These are phyloP conservation scores for Phytopythium aichiense DNA, from an alignment of 352 stramenopile genomes.

Conservation along the genomic window DNA sequence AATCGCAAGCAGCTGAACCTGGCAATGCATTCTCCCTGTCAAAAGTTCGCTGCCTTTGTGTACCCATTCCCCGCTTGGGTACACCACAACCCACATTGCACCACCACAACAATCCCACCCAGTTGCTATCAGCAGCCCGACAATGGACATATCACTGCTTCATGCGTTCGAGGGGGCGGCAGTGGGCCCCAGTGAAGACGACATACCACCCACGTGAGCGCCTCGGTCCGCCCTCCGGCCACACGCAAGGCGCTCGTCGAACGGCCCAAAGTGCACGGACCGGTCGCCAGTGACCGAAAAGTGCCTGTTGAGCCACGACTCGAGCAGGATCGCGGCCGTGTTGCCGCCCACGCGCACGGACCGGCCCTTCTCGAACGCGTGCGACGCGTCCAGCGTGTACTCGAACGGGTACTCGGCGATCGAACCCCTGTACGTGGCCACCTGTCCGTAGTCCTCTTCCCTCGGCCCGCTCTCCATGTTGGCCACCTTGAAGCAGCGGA, in stretches of 20 bases:
- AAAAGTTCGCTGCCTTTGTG: not conserved
- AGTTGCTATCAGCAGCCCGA: too few relatives aligned
- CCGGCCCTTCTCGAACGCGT: constrained; percentile 75
- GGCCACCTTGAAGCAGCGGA: constrained; percentile 86
- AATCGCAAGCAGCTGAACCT: not conserved
- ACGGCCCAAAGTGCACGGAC: constrained; percentile 69
- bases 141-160: too few relatives aligned
- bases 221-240: not conserved
- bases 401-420: constrained; percentile 57
- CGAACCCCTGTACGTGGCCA: constrained; percentile 90
- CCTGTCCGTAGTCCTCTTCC: constrained; percentile 92
- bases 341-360: constrained; percentile 84
- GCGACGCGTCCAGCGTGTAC: constrained; percentile 73
- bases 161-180: too few relatives aligned
- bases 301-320: constrained; percentile 77
- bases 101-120: not conserved
- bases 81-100: not conserved
- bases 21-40: not conserved
- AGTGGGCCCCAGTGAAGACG: not conserved
- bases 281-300: constrained; percentile 86
- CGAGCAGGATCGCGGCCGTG: constrained; percentile 70
- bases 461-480: constrained; percentile 40
- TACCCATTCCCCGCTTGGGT: not conserved
- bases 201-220: not conserved
- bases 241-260: constrained; percentile 6